phyloP scores from a whole-genome alignment of 2,329 filamentous ascomycete species.

The Pyricularia sp. region DNA sequence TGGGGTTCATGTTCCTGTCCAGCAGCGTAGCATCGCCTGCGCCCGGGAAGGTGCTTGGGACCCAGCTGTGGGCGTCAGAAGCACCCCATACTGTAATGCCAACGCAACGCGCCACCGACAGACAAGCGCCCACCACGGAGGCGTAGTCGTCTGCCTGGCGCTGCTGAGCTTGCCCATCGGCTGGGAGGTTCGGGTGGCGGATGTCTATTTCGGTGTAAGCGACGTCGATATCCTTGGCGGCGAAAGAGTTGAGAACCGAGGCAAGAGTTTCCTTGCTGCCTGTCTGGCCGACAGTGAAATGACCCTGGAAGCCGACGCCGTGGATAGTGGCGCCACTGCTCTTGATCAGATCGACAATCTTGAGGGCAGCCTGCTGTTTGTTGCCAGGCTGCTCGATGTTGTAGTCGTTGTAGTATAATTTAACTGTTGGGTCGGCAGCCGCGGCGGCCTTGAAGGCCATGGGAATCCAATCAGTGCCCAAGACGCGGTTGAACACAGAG shows the following conservation, averaged over 20 bases:
- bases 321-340: conserved; percentile 33
- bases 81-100: conserved; percentile 35
- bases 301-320: conserved; percentile 41
- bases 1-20: conserved; percentile 25
- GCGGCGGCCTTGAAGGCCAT: conserved; percentile 35
- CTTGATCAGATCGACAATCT: conserved; percentile 21
- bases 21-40: conserved; percentile 29
- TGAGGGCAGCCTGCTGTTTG: conserved; percentile 21
- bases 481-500: conserved; percentile 32
- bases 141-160: conserved; percentile 40
- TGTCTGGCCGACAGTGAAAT: conserved; percentile 36
- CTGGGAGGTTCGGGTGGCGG: conserved; percentile 32
- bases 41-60: conserved; percentile 27
- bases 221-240: conserved; percentile 33
- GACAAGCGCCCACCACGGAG: conserved; percentile 25
- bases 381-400: conserved; percentile 30
- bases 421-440: conserved; percentile 29
- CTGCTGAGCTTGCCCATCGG: conserved; percentile 25
- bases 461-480: conserved; percentile 36
- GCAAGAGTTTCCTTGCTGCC: conserved; percentile 25
- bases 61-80: conserved; percentile 23
- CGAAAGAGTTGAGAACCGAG: conserved; percentile 29
- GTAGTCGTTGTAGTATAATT: conserved; percentile 46
- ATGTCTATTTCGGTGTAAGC: conserved; percentile 45
- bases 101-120: conserved; percentile 27